These are phyloP conservation scores for Hypoxylon sp. DNA, from an alignment of 2,329 filamentous ascomycete genomes.

Conservation along the genomic window DNA sequence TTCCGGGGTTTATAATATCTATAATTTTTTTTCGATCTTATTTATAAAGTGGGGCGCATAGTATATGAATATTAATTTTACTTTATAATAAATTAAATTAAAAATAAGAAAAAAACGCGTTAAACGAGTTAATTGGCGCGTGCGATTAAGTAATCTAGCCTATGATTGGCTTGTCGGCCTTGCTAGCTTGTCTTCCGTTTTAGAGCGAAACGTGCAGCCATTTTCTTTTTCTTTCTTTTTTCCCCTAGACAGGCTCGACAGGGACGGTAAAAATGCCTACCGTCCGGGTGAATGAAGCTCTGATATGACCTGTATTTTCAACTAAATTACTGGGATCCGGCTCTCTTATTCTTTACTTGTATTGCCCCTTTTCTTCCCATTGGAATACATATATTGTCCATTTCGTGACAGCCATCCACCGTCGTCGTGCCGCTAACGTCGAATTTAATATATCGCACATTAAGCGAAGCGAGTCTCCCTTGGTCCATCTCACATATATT, in stretches of 20 bases:
- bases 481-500: not conserved
- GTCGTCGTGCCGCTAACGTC: not conserved
- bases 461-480: not conserved
- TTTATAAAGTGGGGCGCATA: constrained; percentile 20
- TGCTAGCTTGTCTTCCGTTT: constrained; percentile 6
- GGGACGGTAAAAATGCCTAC: constrained; percentile 27
- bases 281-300: constrained; percentile 20
- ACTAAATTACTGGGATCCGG: not conserved
- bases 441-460: not conserved
- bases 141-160: constrained; percentile 11
- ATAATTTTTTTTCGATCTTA: constrained; percentile 13
- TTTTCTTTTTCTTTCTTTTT: constrained; percentile 14
- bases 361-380: not conserved
- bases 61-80: constrained; percentile 35
- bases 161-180: constrained; percentile 31
- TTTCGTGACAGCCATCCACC: not conserved
- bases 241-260: too few species aligned
- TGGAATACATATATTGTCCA: not conserved
- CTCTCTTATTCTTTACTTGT: not conserved
- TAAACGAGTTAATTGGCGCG: constrained; percentile 34
- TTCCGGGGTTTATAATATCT: constrained; percentile 29
- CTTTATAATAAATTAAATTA: constrained; percentile 36
- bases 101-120: constrained; percentile 26
- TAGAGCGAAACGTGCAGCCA: constrained; percentile 30
- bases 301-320: not conserved